These are phyloP conservation scores for Wolfiporia cocos DNA, from an alignment of 1,284 basidiomycete genomes.

Conservation along the genomic window DNA sequence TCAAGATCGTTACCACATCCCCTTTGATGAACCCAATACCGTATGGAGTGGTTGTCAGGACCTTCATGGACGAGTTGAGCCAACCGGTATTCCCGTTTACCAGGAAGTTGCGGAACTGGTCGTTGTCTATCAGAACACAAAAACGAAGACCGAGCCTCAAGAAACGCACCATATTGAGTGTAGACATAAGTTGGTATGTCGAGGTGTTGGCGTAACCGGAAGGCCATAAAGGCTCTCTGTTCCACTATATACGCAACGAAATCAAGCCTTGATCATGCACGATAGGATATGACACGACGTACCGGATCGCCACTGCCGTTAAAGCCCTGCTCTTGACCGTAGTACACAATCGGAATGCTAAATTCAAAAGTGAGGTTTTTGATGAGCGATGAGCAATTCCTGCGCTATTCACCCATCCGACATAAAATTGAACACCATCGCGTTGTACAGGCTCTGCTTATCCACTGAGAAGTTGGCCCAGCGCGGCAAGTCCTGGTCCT, in stretches of 20 bases:
- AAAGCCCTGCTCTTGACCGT: constrained; percentile 49
- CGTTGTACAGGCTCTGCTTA: constrained; percentile 31
- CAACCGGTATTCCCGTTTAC: constrained; percentile 52
- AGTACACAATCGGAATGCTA: constrained; percentile 52
- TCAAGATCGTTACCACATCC: constrained; percentile 60
- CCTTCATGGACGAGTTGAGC: constrained; percentile 47
- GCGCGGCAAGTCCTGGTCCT: constrained; percentile 53
- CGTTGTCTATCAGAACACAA: not conserved
- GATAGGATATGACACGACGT: not conserved
- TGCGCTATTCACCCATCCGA: constrained; percentile 24
- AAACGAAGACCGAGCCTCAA: not conserved
- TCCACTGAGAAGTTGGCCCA: constrained; percentile 37
- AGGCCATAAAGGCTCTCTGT: constrained; percentile 76
- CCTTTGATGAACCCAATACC: constrained; percentile 74
- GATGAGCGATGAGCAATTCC: constrained; percentile 11
- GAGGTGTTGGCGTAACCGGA: constrained; percentile 59
- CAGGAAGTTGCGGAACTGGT: constrained; percentile 64
- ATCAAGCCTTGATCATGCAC: not conserved
- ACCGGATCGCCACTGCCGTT: constrained; percentile 30
- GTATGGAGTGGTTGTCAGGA: constrained; percentile 50
- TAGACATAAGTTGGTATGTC: constrained; percentile 54
- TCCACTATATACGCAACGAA: constrained; percentile 36
- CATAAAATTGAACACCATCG: constrained; percentile 30
- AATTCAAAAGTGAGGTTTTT: constrained; percentile 18
- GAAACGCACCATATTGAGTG: constrained; percentile 51